phyloP scores from a whole-genome alignment of 768 basidiomycete species.

The Terana coerulea region DNA sequence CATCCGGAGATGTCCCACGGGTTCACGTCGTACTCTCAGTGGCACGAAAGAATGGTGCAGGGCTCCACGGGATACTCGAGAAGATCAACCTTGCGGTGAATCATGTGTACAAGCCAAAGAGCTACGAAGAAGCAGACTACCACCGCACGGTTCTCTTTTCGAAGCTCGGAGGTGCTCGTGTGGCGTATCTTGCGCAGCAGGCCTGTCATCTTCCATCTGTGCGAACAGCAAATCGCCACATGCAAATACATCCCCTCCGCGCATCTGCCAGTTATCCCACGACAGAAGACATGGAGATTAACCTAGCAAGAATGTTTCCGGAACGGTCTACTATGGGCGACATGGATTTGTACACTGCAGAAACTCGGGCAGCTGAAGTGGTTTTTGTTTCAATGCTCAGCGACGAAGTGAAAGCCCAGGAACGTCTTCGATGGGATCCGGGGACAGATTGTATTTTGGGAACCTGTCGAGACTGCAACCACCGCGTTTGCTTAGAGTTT shows the following conservation, averaged over 20 bases:
- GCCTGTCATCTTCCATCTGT: background rate
- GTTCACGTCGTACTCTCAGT: background rate
- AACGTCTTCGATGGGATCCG: background rate
- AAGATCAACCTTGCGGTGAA: background rate
- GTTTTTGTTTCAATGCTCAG: background rate
- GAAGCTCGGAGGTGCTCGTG: background rate
- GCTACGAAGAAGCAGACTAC: background rate
- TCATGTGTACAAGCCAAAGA: background rate
- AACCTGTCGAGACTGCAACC: background rate
- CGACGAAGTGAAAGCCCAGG: background rate
- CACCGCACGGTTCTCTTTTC: background rate
- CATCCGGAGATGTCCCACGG: background rate
- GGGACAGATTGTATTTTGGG: background rate
- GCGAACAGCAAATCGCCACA: background rate
- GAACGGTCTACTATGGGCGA: background rate
- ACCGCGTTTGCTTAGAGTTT: background rate
- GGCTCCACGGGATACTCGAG: background rate
- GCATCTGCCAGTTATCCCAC: background rate
- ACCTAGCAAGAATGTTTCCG: background rate
- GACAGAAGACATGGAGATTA: background rate
- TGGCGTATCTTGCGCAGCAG: background rate
- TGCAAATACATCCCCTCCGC: background rate
- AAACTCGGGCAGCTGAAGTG: no score
- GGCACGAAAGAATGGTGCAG: background rate
- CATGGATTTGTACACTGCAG: background rate